phyloP scores from a whole-genome alignment of 2,329 filamentous ascomycete genomes.

The Fonsecaea erecta region DNA sequence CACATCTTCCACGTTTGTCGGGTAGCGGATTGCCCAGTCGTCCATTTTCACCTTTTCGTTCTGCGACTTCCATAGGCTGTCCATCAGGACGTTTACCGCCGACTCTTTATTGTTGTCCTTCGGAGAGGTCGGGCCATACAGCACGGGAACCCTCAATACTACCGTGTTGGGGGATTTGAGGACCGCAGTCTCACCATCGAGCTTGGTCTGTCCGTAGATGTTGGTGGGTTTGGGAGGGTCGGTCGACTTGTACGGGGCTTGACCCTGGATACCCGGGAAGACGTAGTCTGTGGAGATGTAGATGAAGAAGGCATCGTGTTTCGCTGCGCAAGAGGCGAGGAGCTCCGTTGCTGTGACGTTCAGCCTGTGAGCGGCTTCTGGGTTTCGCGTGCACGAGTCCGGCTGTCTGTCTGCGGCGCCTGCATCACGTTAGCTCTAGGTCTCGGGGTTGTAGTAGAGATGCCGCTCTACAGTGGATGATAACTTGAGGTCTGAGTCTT shows the following conservation, averaged over 20 bases:
- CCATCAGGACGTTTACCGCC: constrained; percentile 80
- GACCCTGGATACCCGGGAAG: constrained; percentile 76
- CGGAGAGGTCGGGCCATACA: constrained; percentile 76
- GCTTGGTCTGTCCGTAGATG: constrained; percentile 75
- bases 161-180: constrained; percentile 63
- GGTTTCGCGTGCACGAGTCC: constrained; percentile 81
- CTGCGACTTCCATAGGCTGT: constrained; percentile 74
- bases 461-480: constrained; percentile 73
- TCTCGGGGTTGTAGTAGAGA: neutral
- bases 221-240: constrained; percentile 73
- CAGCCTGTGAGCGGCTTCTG: constrained; percentile 71
- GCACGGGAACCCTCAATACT: constrained; percentile 77
- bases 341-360: constrained; percentile 73
- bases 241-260: constrained; percentile 77
- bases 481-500: constrained; percentile 67
- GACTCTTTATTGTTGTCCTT: constrained; percentile 67
- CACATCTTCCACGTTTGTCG: constrained; percentile 87
- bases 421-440: constrained; percentile 42
- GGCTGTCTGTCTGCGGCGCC: constrained; percentile 87
- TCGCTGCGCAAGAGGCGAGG: constrained; percentile 69
- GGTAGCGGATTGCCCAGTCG: constrained; percentile 81
- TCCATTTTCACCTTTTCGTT: constrained; percentile 74
- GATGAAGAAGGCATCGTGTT: constrained; percentile 58
- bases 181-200: constrained; percentile 72
- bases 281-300: constrained; percentile 76